Percentiles rank a stretch among this genome's conserved stretches.
These are phyloP conservation scores for Camptophora hylomeconis DNA, from an alignment of 2,329 filamentous ascomycete genomes.

Conservation along the genomic window DNA sequence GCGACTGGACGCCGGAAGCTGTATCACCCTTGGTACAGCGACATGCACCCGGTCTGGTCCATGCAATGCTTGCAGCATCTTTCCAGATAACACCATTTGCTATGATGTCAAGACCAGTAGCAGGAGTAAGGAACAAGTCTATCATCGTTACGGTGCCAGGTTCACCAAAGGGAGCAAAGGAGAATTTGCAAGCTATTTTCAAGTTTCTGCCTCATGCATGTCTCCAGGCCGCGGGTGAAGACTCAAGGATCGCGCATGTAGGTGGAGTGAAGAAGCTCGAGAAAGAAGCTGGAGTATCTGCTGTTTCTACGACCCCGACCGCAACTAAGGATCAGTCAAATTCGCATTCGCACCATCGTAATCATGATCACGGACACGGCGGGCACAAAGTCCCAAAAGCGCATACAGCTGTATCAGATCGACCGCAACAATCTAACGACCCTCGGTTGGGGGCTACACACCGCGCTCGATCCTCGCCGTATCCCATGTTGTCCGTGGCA, in stretches of 20 bases:
- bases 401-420: constrained; percentile 54
- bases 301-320: constrained; percentile 8
- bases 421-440: constrained; percentile 44
- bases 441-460: constrained; percentile 47
- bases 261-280: constrained; percentile 78
- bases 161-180: constrained; percentile 86
- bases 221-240: constrained; percentile 66
- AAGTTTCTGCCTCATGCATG: constrained; percentile 95
- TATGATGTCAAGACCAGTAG: constrained; percentile 89
- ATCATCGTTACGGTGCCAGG: constrained; percentile 83
- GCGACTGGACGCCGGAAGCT: constrained; percentile 84
- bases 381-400: constrained; percentile 52
- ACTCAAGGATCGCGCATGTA: constrained; percentile 66
- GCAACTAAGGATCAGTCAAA: constrained; percentile 17
- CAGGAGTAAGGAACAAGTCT: constrained; percentile 69
- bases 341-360: constrained; percentile 31
- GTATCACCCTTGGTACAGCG: constrained; percentile 68
- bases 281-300: constrained; percentile 56
- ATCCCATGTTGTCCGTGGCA: constrained; percentile 77
- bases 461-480: constrained; percentile 74
- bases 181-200: constrained; percentile 80
- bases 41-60: constrained; percentile 78
- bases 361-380: constrained; percentile 44
- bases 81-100: constrained; percentile 84
- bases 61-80: constrained; percentile 83